Evolutionary conservation across 169 alveolate species (phyloP).

Genomic region (Neospora caninum): DNA sequence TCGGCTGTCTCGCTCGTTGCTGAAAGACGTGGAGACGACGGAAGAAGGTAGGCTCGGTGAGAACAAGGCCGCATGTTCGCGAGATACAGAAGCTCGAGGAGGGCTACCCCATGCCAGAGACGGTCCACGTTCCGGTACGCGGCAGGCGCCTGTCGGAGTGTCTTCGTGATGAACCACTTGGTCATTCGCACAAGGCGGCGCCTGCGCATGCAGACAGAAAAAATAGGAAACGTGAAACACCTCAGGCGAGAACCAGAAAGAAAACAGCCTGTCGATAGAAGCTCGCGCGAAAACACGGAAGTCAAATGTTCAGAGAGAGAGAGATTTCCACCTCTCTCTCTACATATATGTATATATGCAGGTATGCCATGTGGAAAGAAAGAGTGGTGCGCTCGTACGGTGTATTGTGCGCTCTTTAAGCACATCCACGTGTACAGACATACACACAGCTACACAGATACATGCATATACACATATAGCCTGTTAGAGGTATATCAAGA

Average conservation of each 20-base stretch:
- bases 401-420: too few species aligned
- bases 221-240: neutral
- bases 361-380: too few species aligned
- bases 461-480: too few species aligned
- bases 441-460: too few species aligned
- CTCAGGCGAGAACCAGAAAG: neutral
- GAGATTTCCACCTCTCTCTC: too few species aligned
- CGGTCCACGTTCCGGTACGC: slow-evolving; percentile 34
- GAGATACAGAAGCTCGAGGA: slow-evolving; percentile 47
- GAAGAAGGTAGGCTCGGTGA: neutral
- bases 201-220: neutral
- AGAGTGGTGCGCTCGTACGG: too few species aligned
- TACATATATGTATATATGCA: too few species aligned
- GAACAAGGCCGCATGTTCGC: slow-evolving; percentile 16
- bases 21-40: neutral
- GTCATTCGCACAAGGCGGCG: slow-evolving; percentile 14
- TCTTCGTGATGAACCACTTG: neutral
- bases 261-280: too few species aligned
- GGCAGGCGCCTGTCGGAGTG: neutral
- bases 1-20: neutral
- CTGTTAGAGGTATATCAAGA: too few species aligned
- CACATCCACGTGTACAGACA: neutral
- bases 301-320: too few species aligned
- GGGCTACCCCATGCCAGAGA: slow-evolving; percentile 42
- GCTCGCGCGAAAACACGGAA: too few species aligned